Evolutionary conservation across 2,329 filamentous ascomycete species (phyloP).

Genomic region (Sphaerulina vaccinii): DNA sequence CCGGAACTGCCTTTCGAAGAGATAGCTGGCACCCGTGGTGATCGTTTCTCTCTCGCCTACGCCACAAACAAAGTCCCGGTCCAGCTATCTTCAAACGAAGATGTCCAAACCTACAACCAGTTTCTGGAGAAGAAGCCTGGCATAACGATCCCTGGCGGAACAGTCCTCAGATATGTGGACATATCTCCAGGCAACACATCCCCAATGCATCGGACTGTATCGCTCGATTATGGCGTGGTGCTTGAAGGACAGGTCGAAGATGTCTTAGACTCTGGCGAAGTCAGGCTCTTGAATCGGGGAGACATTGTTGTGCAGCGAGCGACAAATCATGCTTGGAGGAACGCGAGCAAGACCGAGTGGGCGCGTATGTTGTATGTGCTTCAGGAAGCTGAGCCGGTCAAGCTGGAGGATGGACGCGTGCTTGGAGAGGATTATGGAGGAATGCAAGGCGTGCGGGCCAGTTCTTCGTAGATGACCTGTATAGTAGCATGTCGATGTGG

Average conservation of each 20-base stretch:
- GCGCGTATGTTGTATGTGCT: constrained; percentile 20
- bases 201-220: constrained; percentile 42
- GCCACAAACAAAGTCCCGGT: constrained; percentile 31
- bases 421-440: constrained; percentile 10
- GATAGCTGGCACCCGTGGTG: constrained; percentile 14
- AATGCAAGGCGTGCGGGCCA: constrained; percentile 4
- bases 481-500: not conserved
- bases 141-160: constrained; percentile 30
- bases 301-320: constrained; percentile 37
- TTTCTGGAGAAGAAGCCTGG: constrained; percentile 31
- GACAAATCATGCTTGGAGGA: constrained; percentile 29
- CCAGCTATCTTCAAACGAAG: constrained; percentile 1
- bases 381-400: constrained; percentile 9
- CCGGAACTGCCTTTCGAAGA: constrained; percentile 5
- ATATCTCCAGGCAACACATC: constrained; percentile 36
- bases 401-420: not conserved
- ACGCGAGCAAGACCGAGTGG: constrained; percentile 22
- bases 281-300: constrained; percentile 35
- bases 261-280: constrained; percentile 39
- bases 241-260: constrained; percentile 41
- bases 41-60: constrained; percentile 16
- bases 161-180: constrained; percentile 39
- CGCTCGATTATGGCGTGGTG: constrained; percentile 41
- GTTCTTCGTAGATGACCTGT: not conserved
- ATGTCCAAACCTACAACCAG: constrained; percentile 32